Percentiles rank a stretch among this genome's conserved stretches.
Conservation (phyloP, 2,329 filamentous ascomycete genomes). For the Xylaria sp. region DNA sequence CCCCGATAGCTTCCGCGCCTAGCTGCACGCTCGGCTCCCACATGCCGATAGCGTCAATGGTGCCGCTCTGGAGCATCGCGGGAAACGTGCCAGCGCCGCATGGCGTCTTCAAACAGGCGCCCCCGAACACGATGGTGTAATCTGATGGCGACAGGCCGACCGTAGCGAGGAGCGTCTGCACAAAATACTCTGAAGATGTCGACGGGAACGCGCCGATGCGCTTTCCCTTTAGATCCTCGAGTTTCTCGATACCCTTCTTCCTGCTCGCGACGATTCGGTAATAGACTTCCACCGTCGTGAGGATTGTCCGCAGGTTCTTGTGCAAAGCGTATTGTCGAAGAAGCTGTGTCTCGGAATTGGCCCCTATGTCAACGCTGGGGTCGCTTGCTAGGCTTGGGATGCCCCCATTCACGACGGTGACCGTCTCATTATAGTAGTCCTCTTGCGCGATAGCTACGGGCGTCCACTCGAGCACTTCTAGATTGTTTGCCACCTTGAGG, state of each 20-base stretch:
- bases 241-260: constrained; percentile 43
- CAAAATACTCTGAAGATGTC: constrained; percentile 51
- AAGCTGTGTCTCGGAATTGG: constrained; percentile 52
- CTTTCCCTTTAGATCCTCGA: constrained; percentile 50
- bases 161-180: constrained; percentile 46
- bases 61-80: constrained; percentile 43
- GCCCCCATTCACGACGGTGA: constrained; percentile 48
- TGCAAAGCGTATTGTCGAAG: constrained; percentile 49
- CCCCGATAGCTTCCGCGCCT: constrained; percentile 45
- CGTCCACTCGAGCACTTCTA: constrained; percentile 42
- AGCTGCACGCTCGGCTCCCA: constrained; percentile 53
- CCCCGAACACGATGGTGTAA: constrained; percentile 47
- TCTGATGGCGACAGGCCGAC: constrained; percentile 46
- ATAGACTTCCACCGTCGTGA: constrained; percentile 50
- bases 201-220: constrained; percentile 48
- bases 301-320: constrained; percentile 49
- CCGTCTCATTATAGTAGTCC: constrained; percentile 39
- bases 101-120: constrained; percentile 47
- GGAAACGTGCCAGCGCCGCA: constrained; percentile 49
- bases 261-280: constrained; percentile 51
- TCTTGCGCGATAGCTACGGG: constrained; percentile 42
- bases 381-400: constrained; percentile 47
- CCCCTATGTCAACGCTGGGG: constrained; percentile 48
- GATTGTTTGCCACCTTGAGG: constrained; percentile 41
- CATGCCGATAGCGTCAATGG: constrained; percentile 50